Evolutionary conservation across 75 land plant genomes (phyloP).

Genomic region (Pinus albicaulis): DNA sequence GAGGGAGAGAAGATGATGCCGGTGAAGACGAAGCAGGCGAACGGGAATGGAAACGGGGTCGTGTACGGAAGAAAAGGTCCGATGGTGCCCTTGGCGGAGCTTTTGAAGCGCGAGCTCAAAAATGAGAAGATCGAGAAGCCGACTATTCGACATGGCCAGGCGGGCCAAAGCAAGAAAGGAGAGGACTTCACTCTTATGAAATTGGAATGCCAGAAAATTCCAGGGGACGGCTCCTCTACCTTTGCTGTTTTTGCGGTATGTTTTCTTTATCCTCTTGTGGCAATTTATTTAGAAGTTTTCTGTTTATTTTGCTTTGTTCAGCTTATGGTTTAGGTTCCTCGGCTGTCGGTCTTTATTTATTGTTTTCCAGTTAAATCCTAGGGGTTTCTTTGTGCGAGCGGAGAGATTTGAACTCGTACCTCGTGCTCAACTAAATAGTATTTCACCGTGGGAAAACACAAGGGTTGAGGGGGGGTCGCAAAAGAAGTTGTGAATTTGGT

Average conservation of each 20-base stretch:
- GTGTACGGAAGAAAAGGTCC: neutral
- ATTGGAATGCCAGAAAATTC: slow-evolving; percentile 72
- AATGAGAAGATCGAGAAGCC: slow-evolving; percentile 78
- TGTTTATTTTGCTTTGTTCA: neutral
- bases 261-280: neutral
- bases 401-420: neutral
- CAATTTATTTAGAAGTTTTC: neutral
- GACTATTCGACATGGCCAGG: slow-evolving; percentile 68
- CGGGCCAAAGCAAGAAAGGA: slow-evolving; percentile 90
- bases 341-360: neutral
- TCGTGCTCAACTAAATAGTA: neutral
- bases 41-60: neutral
- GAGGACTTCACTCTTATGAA: slow-evolving; percentile 86
- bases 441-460: too few relatives aligned
- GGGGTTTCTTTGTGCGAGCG: neutral
- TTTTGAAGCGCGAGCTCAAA: slow-evolving; percentile 66
- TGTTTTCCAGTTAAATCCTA: neutral
- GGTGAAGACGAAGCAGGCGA: neutral
- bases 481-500: neutral
- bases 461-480: too few relatives aligned
- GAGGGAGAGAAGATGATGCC: neutral
- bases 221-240: slow-evolving; percentile 72
- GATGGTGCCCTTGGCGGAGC: slow-evolving; percentile 71
- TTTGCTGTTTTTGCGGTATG: slow-evolving; percentile 90
- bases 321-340: neutral